Base-by-base conservation (phyloP, 1,284 basidiomycete genomes). In the Papiliotrema terrestris region DNA sequence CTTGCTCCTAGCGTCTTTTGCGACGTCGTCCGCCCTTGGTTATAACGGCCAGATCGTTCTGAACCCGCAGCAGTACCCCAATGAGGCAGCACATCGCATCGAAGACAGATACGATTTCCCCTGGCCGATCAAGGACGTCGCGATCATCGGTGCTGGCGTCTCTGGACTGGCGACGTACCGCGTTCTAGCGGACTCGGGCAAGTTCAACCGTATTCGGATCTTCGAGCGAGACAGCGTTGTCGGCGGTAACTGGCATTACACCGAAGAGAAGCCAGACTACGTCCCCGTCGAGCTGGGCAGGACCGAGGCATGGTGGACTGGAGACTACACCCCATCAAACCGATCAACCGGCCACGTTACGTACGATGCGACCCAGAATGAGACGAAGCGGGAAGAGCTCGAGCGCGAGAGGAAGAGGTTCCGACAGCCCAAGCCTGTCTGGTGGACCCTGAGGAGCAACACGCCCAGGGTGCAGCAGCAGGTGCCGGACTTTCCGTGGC, bases 71-170 rank as follows among this genome's bases (percentile, higher is more conserved):
- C 29, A 32, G 11, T 6, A 11, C 11, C 6, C 11, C 29, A 32
- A 32, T 32, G 29, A 32, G 29, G 29, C 11, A 32, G 29, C 29
- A 11, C 11, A 5, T 32, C 29, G 29, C 29, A 32, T 32, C n/a
- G 37, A 38, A 38, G 39, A 22, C 20, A 22, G 8, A 15, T 1
- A 75, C 80, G 57, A 72, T 73, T 61, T 83, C 83, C 46, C 89
- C 29, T 56, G 58, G 58, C 54, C 54, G 22, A 54, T 59, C 23
- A 49, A 59, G 43, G 48, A 56, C 26, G 58, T 59, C 26, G 58
- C 58, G 4, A 50, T 59, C 43, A 56, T 59, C 22, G 58, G 58
- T 19, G 58, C 58, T 0, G 58, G 58, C 9, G 54, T 56, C 13
- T 59, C 54, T 14, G 58, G 58, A 2, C 46, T 59, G 4, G 42